These are phyloP conservation scores for Corynascus novoguineensis DNA, from an alignment of 495 filamentous ascomycete species.

Conservation along the genomic window DNA sequence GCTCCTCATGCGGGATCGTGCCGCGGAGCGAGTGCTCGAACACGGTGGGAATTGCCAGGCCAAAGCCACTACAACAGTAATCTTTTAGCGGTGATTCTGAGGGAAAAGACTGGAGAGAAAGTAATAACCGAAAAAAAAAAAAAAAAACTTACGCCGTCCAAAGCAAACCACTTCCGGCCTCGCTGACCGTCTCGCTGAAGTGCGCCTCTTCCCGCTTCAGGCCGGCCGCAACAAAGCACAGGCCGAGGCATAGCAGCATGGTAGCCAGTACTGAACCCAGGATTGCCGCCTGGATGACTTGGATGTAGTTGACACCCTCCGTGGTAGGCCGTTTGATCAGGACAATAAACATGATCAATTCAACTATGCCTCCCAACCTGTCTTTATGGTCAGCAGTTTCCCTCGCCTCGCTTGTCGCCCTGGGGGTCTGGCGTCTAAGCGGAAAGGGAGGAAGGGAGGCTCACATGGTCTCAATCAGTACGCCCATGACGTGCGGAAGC, in stretches of 20 bases:
- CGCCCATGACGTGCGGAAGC: slow-evolving; percentile 67
- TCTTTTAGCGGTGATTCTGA: not conserved
- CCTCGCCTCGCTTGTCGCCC: too few species aligned
- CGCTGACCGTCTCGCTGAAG: slow-evolving; percentile 72
- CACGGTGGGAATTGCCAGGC: slow-evolving; percentile 74
- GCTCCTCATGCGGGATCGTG: slow-evolving; percentile 27
- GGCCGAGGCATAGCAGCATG: slow-evolving; percentile 37
- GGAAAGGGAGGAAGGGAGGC: slow-evolving; percentile 5
- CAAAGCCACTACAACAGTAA: slow-evolving; percentile 57
- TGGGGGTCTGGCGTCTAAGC: too few species aligned
- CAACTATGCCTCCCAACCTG: slow-evolving; percentile 65
- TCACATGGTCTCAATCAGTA: slow-evolving; percentile 66
- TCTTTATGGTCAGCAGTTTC: not conserved
- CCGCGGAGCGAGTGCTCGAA: slow-evolving; percentile 59
- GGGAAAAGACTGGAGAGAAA: too few species aligned
- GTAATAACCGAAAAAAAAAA: slow-evolving; percentile 10
- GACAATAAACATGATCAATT: slow-evolving; percentile 79
- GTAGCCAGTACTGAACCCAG: slow-evolving; percentile 35
- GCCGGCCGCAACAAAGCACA: slow-evolving; percentile 68
- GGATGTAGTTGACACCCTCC: slow-evolving; percentile 41
- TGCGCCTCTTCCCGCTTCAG: slow-evolving; percentile 56
- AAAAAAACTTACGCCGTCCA: slow-evolving; percentile 63
- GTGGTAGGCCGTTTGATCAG: slow-evolving; percentile 39
- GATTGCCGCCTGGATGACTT: slow-evolving; percentile 59
- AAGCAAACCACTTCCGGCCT: slow-evolving; percentile 74